Evolutionary conservation across 371 early-diverging fungal species (phyloP), one percentile per base, ranked within the genome.

Genomic region (Apophysomyces elegans): DNA sequence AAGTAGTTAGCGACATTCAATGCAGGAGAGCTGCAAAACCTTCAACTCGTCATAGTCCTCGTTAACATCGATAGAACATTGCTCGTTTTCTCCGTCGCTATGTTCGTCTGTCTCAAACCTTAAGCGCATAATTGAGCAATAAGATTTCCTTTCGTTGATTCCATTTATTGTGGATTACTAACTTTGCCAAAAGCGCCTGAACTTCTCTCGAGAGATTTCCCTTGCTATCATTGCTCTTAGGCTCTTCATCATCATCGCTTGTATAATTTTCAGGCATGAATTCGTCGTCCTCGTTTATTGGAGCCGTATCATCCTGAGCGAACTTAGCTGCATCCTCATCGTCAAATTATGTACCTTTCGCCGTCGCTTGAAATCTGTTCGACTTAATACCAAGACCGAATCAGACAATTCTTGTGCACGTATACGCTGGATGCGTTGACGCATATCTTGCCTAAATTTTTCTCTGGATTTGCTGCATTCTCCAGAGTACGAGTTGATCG

Each of bases 191-290:
- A 13, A 89, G 69, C 13, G 81, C 81, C 54, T 78, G 68, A 0
- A 89, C 89, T 67, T 86, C 83, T 50, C 77, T 84, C 9, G 88
- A 85, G 4, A 85, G 61, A 59, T 83, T 82, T 16, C 66, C 59
- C 16, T 61, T 32, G 21, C 9, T 38, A 38, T 70, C 46, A 5
- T 59, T 58, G 16, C 32, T n/a, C 47, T 37, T 65, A 18, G 32
- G 18, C 4, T 59, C 32, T 26, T 26, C 56, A 12, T 87, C 83
- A 4, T 79, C 79, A 46, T 89, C 90, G 59, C 90, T 88, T 16
- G 83, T 73, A 68, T 92, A 92, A 18, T 91, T 88, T 18, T 84
- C 90, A 4, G 91, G 64, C 7, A 91, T 43, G 62, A 85, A 89
- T 21, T 86, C 88, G 0, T 76, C 76, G 11, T 77, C 78, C 2